Conservation (phyloP, 768 basidiomycete species). For the Astraeus odoratus region DNA sequence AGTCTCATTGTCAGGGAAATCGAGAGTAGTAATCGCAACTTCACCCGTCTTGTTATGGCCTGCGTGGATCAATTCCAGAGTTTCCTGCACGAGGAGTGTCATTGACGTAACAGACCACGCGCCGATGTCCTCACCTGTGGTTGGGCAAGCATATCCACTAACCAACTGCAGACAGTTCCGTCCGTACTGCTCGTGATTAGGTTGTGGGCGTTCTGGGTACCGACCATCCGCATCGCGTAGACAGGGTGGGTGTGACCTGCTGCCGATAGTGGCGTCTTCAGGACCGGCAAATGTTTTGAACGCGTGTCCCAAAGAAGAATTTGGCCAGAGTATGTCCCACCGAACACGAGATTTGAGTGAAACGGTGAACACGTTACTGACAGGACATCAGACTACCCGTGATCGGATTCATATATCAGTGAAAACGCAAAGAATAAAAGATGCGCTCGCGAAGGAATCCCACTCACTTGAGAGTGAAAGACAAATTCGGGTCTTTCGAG, state of each 20-base stretch:
- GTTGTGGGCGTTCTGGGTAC: slow-evolving; percentile 98
- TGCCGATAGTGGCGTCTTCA: slow-evolving; percentile 94
- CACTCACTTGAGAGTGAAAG: slow-evolving; percentile 91
- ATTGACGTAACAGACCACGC: not conserved
- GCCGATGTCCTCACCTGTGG: slow-evolving; percentile 61
- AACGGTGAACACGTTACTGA: slow-evolving; percentile 97
- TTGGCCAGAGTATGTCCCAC: slow-evolving; percentile 99
- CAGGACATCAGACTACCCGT: slow-evolving; percentile 84
- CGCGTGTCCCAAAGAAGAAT: slow-evolving; percentile 98
- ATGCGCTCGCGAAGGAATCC: not conserved
- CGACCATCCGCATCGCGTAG: slow-evolving; percentile 97
- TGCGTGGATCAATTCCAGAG: slow-evolving; percentile 79
- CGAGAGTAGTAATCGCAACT: slow-evolving; percentile 87
- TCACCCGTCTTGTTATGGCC: slow-evolving; percentile 97
- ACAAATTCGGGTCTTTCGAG: slow-evolving; percentile 95
- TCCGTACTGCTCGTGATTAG: slow-evolving; percentile 96
- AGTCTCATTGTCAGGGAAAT: slow-evolving; percentile 95
- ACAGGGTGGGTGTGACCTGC: slow-evolving; percentile 98
- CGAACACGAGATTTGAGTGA: slow-evolving; percentile 94
- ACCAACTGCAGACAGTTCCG: slow-evolving; percentile 95
- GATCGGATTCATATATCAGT: slow-evolving; percentile 2
- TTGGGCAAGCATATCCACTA: slow-evolving; percentile 97
- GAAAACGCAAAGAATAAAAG: not conserved
- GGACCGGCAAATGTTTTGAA: slow-evolving; percentile 89
- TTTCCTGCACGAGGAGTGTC: slow-evolving; percentile 55